Evolutionary conservation across 129 eudicot species (phyloP).

Genomic region (Tagetes patula): DNA sequence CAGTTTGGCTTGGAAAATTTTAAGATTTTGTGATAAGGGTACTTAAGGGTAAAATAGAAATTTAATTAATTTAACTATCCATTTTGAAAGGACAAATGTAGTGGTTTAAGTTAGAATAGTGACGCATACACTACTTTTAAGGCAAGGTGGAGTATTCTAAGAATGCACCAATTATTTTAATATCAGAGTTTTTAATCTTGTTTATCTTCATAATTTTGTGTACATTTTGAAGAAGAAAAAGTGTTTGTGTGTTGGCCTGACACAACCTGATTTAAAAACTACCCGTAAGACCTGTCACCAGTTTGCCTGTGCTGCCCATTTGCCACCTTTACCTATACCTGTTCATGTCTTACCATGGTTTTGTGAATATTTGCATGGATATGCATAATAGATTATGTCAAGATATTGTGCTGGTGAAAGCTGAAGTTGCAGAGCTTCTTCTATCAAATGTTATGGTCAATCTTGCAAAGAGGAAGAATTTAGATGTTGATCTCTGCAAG

Average conservation of each 20-base stretch:
- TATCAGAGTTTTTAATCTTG: neutral
- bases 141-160: slow-evolving; percentile 1
- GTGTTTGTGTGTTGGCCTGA: neutral
- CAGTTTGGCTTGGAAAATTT: neutral
- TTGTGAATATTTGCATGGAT: neutral
- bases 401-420: slow-evolving; percentile 84
- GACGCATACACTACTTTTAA: neutral
- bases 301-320: neutral
- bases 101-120: neutral
- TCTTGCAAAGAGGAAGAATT: slow-evolving; percentile 65
- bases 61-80: neutral
- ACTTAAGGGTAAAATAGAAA: neutral
- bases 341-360: slow-evolving; percentile 7
- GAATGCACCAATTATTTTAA: neutral
- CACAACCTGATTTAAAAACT: neutral
- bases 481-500: slow-evolving; percentile 71
- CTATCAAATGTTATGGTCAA: slow-evolving; percentile 72
- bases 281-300: neutral
- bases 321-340: slow-evolving; percentile 9
- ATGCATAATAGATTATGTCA: slow-evolving; percentile 69
- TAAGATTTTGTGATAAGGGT: neutral
- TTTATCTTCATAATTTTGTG: neutral
- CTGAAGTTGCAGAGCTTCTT: slow-evolving; percentile 96
- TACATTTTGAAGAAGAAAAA: neutral
- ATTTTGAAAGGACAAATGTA: neutral